Evolutionary conservation across 2,329 filamentous ascomycete genomes (phyloP).

Genomic region (Alternaria infectoria): DNA sequence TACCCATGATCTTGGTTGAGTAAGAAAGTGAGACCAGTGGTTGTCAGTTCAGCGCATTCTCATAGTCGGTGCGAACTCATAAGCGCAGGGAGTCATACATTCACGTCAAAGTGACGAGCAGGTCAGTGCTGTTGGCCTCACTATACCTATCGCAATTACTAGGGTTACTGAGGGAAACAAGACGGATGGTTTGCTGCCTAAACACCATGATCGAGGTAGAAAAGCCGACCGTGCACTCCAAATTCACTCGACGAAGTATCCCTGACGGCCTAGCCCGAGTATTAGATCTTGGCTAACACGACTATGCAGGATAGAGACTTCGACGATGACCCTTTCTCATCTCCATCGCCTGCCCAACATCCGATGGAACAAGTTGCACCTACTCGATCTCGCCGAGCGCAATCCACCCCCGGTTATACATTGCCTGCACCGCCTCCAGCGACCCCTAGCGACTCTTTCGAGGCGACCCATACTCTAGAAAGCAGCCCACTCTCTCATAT

Average conservation of each 20-base stretch:
- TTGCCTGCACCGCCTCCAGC: background rate
- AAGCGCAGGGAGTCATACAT: background rate
- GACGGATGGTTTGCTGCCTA: background rate
- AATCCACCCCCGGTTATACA: background rate
- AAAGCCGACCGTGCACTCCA: background rate
- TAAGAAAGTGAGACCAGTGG: no score
- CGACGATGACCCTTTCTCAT: background rate
- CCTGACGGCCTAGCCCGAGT: background rate
- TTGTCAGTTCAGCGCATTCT: no score
- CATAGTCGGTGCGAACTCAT: no score
- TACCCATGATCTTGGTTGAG: background rate
- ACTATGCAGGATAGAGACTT: background rate
- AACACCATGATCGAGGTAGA: background rate
- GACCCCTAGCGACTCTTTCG: background rate
- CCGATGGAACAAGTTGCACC: background rate
- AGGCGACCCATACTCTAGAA: background rate
- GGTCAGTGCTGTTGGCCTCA: background rate
- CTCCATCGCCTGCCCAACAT: background rate
- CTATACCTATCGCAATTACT: background rate
- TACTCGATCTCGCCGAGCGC: background rate
- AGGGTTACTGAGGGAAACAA: background rate
- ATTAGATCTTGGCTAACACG: background rate
- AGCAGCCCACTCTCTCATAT: background rate
- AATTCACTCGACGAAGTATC: background rate
- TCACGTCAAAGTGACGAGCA: fast-evolving